phyloP scores from a whole-genome alignment of 2,329 filamentous ascomycete genomes.

The Xylaria sp. region DNA sequence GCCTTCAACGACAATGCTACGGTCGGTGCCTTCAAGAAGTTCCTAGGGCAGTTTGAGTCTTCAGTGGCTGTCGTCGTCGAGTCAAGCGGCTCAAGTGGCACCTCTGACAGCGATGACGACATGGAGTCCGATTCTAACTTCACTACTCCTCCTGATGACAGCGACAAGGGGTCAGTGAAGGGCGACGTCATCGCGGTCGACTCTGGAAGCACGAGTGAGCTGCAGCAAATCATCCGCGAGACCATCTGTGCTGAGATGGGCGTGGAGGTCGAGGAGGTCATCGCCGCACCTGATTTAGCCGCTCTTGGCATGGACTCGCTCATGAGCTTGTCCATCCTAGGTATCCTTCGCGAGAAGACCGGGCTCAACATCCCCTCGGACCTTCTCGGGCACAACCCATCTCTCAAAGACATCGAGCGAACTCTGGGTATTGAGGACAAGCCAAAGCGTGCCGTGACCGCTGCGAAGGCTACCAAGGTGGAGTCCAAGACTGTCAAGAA shows the following conservation, averaged over 20 bases:
- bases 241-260: constrained; percentile 74
- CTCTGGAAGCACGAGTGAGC: constrained; percentile 44
- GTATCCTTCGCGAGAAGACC: constrained; percentile 57
- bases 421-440: constrained; percentile 57
- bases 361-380: constrained; percentile 59
- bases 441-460: constrained; percentile 39
- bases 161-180: constrained; percentile 52
- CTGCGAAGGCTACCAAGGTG: constrained; percentile 34
- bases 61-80: constrained; percentile 37
- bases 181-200: constrained; percentile 42
- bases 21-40: constrained; percentile 55
- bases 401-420: constrained; percentile 67
- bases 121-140: constrained; percentile 52
- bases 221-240: constrained; percentile 59
- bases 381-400: constrained; percentile 63
- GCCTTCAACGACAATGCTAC: constrained; percentile 58
- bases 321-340: constrained; percentile 59
- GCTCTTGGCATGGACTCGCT: constrained; percentile 62
- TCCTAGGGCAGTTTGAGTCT: constrained; percentile 42
- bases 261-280: constrained; percentile 66
- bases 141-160: constrained; percentile 57
- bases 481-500: constrained; percentile 30
- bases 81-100: constrained; percentile 39
- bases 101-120: constrained; percentile 48
- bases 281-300: constrained; percentile 56